phyloP scores from a whole-genome alignment of 371 early-diverging fungal genomes.

The Saksenaea vasiformis region DNA sequence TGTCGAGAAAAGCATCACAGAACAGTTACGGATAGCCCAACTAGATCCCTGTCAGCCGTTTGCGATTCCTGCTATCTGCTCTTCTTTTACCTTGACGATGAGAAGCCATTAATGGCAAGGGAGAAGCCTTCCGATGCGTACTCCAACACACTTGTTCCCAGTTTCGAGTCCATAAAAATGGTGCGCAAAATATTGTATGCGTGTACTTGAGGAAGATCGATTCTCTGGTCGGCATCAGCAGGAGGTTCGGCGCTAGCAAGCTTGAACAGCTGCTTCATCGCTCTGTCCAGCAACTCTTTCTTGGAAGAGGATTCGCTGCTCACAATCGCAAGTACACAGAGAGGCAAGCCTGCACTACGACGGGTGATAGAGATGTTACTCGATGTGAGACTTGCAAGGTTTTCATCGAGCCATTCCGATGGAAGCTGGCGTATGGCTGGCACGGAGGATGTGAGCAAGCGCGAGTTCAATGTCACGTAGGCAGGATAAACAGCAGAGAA shows the following conservation, averaged over 20 bases:
- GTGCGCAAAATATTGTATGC: slow-evolving; percentile 87
- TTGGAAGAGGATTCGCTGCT: slow-evolving; percentile 71
- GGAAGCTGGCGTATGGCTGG: slow-evolving; percentile 54
- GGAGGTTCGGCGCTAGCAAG: slow-evolving; percentile 58
- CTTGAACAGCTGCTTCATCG: slow-evolving; percentile 69
- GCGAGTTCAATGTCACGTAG: slow-evolving; percentile 71
- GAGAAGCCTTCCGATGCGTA: slow-evolving; percentile 77
- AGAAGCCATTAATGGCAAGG: slow-evolving; percentile 78
- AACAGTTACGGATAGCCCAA: slow-evolving; percentile 93
- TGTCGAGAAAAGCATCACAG: slow-evolving; percentile 91
- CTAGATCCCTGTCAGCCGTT: slow-evolving; percentile 25
- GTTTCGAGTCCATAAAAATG: slow-evolving; percentile 79
- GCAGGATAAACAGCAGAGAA: slow-evolving; percentile 87
- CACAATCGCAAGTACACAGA: slow-evolving; percentile 85
- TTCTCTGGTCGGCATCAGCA: slow-evolving; percentile 53
- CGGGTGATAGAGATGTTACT: slow-evolving; percentile 86
- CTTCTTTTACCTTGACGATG: slow-evolving; percentile 59
- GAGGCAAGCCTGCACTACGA: slow-evolving; percentile 91
- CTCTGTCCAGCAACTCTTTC: slow-evolving; percentile 60
- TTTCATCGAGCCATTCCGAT: slow-evolving; percentile 63
- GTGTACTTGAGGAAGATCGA: slow-evolving; percentile 85
- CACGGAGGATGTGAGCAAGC: slow-evolving; percentile 60
- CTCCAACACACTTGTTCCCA: slow-evolving; percentile 72
- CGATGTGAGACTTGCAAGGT: slow-evolving; percentile 52
- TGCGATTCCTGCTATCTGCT: neutral